These are phyloP conservation scores for Pisolithus microcarpus DNA, from an alignment of 768 basidiomycete species.

Conservation along the genomic window DNA sequence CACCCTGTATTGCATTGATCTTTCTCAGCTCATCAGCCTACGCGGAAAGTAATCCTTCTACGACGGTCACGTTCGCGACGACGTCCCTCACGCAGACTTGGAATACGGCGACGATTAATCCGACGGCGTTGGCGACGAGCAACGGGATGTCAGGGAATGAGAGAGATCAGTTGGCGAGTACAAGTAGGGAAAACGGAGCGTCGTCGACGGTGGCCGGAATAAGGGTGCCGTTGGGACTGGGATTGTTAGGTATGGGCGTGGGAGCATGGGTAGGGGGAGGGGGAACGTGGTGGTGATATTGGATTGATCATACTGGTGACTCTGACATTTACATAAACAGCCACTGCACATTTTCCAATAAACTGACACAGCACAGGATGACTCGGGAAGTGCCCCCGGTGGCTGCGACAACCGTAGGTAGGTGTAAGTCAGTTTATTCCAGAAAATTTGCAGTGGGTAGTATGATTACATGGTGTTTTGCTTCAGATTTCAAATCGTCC, in stretches of 20 bases:
- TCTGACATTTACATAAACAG: no score
- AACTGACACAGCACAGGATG: no score
- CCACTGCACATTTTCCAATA: no score
- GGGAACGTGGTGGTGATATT: neutral
- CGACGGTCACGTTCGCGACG: conserved; percentile 22
- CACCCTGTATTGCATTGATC: conserved; percentile 23
- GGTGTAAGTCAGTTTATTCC: no score
- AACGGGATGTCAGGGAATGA: conserved; percentile 31
- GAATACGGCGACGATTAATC: conserved; percentile 29
- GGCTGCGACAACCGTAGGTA: no score
- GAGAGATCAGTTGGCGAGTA: conserved; percentile 16
- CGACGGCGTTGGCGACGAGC: conserved; percentile 30
- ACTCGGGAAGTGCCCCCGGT: no score
- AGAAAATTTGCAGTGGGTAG: no score
- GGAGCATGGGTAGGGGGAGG: neutral
- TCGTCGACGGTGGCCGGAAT: neutral
- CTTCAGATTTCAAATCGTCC: no score
- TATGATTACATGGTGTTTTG: no score
- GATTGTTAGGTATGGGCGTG: neutral
- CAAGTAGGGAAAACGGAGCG: conserved; percentile 9
- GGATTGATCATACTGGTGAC: neutral
- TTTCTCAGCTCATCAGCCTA: conserved; percentile 12
- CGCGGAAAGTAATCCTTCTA: conserved; percentile 6
- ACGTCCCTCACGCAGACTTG: conserved; percentile 26
- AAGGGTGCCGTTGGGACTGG: neutral